Evolutionary conservation across 257 asterid genomes (phyloP).

Genomic region (Solanum lycopersicoides): DNA sequence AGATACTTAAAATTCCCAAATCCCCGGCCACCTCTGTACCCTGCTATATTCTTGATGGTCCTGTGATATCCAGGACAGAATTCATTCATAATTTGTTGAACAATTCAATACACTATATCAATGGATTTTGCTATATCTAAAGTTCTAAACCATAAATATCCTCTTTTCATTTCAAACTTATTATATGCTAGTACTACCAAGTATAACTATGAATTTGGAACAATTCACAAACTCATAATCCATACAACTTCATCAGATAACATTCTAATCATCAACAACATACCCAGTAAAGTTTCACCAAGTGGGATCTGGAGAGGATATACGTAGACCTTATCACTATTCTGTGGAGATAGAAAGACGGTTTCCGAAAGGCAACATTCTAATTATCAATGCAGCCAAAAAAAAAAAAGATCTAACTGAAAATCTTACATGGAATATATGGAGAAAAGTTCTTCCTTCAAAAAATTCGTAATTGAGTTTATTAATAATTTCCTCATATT

Average conservation of each 20-base stretch:
- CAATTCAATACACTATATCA: background rate
- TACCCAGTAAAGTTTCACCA: background rate
- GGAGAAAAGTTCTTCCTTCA: background rate
- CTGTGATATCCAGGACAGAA: background rate
- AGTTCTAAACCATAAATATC: background rate
- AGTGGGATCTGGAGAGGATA: background rate
- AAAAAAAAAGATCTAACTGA: background rate
- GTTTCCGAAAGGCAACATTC: background rate
- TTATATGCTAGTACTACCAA: background rate
- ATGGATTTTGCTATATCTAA: background rate
- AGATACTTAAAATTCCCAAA: background rate
- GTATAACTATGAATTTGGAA: background rate
- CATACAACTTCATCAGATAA: background rate
- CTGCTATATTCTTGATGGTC: background rate
- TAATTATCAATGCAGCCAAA: background rate
- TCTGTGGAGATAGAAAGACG: background rate
- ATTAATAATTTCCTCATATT: too few relatives aligned
- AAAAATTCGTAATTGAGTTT: too few relatives aligned
- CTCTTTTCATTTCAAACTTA: background rate
- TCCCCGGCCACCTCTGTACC: background rate
- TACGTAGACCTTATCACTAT: too few relatives aligned
- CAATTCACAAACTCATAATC: background rate
- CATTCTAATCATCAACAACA: background rate
- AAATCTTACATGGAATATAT: background rate
- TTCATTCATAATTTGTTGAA: background rate